These are phyloP conservation scores for Nicotiana benthamiana DNA, from an alignment of 257 asterid genomes.

Conservation along the genomic window DNA sequence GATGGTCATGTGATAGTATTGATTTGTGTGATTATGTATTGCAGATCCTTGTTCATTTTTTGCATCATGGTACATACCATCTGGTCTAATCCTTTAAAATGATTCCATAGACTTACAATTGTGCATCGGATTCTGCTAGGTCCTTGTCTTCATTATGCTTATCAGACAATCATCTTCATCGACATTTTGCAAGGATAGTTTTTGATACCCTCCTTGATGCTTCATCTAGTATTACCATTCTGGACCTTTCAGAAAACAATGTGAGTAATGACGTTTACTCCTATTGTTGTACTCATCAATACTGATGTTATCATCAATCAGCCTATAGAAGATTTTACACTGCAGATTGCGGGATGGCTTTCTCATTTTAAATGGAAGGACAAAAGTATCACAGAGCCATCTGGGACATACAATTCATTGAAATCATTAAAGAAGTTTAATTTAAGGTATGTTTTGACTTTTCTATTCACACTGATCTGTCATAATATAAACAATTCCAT, in stretches of 20 bases:
- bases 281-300: constrained; percentile 5
- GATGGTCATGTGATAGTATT: background rate
- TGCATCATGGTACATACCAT: background rate
- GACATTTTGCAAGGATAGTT: constrained; percentile 46
- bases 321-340: constrained; percentile 8
- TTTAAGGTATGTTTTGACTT: constrained; percentile 55
- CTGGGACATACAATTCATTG: constrained; percentile 50
- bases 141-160: constrained; percentile 55
- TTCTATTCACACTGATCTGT: background rate
- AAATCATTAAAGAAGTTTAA: constrained; percentile 57
- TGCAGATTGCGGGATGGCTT: constrained; percentile 80
- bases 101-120: constrained; percentile 1
- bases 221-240: constrained; percentile 46
- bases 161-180: constrained; percentile 54
- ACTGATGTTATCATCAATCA: constrained; percentile 1
- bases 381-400: constrained; percentile 21
- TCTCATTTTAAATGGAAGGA: constrained; percentile 49
- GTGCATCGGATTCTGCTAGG: constrained; percentile 30
- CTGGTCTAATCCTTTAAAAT: background rate
- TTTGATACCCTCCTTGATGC: constrained; percentile 56
- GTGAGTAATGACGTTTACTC: constrained; percentile 36
- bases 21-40: background rate
- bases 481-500: background rate
- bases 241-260: constrained; percentile 87
- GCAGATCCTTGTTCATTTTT: background rate